A percentile compares a stretch with the other conserved stretches of the same genome.
Conservation (phyloP, 805 yeast species). For the Schwanniomyces vanrijiae region DNA sequence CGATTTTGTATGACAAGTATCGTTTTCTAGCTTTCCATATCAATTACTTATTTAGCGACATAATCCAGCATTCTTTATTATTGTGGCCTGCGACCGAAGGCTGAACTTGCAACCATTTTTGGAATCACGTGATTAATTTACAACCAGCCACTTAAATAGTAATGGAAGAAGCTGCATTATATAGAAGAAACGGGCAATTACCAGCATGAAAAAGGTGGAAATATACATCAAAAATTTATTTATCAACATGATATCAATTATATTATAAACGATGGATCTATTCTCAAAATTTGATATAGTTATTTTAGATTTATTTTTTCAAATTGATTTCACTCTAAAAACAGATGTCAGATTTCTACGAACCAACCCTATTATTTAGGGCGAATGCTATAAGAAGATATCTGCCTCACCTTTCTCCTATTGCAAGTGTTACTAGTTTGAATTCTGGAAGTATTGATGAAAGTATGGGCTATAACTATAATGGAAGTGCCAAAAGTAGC, state of each 20-base stretch:
- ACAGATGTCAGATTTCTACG: slow-evolving; percentile 31
- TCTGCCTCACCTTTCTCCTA: slow-evolving; percentile 20
- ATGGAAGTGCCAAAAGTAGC: slow-evolving; percentile 3
- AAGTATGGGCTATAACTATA: neutral
- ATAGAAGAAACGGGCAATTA: neutral
- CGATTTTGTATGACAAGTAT: neutral
- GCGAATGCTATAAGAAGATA: slow-evolving; percentile 39
- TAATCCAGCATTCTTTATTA: neutral
- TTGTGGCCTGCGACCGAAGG: neutral
- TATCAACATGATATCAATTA: neutral
- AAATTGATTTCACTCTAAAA: neutral
- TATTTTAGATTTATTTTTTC: neutral
- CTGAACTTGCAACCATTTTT: neutral
- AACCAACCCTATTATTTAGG: slow-evolving; percentile 43
- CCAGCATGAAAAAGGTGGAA: neutral
- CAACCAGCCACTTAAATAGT: neutral
- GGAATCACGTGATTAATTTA: neutral
- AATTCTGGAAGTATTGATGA: neutral
- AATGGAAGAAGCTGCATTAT: neutral
- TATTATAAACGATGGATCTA: neutral
- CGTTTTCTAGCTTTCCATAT: neutral
- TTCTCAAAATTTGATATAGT: neutral
- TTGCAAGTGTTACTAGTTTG: slow-evolving; percentile 8
- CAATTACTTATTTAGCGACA: neutral
- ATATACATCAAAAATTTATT: neutral